phyloP scores from a whole-genome alignment of 805 yeast genomes.

The Schizosaccharomyces japonicus region DNA sequence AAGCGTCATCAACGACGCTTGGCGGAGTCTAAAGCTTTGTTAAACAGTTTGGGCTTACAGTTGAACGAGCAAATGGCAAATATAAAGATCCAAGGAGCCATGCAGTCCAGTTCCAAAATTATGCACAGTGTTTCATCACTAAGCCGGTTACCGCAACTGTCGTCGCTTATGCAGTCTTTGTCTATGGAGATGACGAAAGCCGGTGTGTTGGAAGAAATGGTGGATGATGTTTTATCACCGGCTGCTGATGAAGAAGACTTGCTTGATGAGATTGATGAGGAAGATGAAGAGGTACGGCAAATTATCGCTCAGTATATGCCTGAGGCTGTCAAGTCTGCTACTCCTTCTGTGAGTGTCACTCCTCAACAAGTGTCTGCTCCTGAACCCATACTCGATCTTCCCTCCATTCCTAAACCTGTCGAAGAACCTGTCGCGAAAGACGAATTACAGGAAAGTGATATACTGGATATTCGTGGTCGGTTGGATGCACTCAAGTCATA shows the following conservation, averaged over 20 bases:
- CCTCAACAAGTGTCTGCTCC: neutral
- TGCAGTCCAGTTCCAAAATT: slow-evolving; percentile 51
- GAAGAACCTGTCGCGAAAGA: neutral
- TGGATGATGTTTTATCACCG: slow-evolving; percentile 63
- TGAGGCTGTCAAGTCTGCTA: slow-evolving; percentile 20
- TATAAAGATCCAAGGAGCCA: slow-evolving; percentile 47
- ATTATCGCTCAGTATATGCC: slow-evolving; percentile 23
- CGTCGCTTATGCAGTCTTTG: slow-evolving; percentile 61
- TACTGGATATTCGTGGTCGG: slow-evolving; percentile 1
- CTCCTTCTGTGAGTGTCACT: no score
- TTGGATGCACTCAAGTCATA: neutral
- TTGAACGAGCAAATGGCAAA: slow-evolving; percentile 5
- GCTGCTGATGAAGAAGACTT: slow-evolving; percentile 34
- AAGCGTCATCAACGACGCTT: neutral
- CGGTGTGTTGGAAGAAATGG: slow-evolving; percentile 74
- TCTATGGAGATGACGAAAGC: slow-evolving; percentile 36
- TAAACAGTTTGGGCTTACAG: neutral
- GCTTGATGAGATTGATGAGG: slow-evolving; percentile 36
- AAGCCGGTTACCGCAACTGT: slow-evolving; percentile 55
- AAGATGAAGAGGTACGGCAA: slow-evolving; percentile 37
- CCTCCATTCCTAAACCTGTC: neutral
- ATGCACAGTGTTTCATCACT: slow-evolving; percentile 75
- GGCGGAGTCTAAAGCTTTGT: neutral
- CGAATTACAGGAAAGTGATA: neutral
- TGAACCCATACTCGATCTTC: neutral